A percentile compares a stretch with the other conserved stretches of the same genome.
These are phyloP conservation scores for Lizonia empirigonia DNA, from an alignment of 2,329 filamentous ascomycete species.

Conservation along the genomic window DNA sequence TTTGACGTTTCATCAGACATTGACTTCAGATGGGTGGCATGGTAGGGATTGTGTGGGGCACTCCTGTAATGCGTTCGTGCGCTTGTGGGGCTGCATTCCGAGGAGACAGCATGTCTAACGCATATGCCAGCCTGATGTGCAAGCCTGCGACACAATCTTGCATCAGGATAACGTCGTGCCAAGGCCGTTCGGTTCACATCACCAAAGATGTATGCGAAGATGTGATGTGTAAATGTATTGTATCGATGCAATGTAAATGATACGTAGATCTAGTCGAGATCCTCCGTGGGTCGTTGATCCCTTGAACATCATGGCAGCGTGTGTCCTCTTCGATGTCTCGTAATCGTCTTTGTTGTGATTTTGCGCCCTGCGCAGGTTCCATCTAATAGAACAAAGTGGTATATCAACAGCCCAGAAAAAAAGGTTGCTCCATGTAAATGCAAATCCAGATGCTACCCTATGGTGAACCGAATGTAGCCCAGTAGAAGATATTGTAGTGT, in stretches of 20 bases:
- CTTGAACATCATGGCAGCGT: slow-evolving; percentile 7
- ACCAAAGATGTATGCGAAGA: background rate
- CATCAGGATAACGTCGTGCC: background rate
- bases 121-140: slow-evolving; percentile 1
- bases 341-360: background rate
- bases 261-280: background rate
- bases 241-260: slow-evolving; percentile 1
- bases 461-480: background rate
- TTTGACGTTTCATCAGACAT: background rate
- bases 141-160: background rate
- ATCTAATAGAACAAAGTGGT: slow-evolving; percentile 10
- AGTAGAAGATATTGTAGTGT: slow-evolving; percentile 13
- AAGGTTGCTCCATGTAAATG: slow-evolving; percentile 13
- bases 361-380: slow-evolving; percentile 5
- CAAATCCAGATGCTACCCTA: slow-evolving; percentile 11
- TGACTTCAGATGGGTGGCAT: background rate
- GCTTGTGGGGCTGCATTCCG: slow-evolving; percentile 6
- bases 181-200: background rate
- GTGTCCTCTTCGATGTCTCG: slow-evolving; percentile 9
- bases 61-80: background rate
- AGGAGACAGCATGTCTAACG: background rate
- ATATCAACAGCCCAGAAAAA: slow-evolving; percentile 9
- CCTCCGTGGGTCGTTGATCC: background rate
- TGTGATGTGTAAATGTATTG: background rate
- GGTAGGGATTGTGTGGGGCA: background rate